Evolutionary conservation across 306 rosid genomes (phyloP).

Genomic region (Pterocarpus macrocarpus): DNA sequence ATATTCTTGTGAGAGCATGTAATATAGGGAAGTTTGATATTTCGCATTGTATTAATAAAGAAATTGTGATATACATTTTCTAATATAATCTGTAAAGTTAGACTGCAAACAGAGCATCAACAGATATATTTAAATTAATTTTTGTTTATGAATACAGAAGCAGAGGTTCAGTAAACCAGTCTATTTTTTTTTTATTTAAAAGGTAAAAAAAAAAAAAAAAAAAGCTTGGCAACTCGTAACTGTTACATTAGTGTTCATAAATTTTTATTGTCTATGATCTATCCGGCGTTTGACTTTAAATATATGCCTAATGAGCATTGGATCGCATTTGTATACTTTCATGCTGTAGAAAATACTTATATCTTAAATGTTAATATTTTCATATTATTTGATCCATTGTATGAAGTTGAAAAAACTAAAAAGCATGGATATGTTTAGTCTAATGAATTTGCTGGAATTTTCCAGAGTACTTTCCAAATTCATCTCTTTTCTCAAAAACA

Average conservation of each 20-base stretch:
- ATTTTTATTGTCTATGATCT: neutral
- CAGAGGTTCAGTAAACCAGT: neutral
- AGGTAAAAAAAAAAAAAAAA: neutral
- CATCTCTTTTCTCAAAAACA: neutral
- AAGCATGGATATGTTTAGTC: neutral
- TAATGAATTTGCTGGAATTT: neutral
- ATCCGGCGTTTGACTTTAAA: neutral
- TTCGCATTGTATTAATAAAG: neutral
- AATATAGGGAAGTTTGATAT: neutral
- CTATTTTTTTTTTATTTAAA: neutral
- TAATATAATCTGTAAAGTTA: neutral
- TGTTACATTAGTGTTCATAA: neutral
- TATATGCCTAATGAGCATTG: neutral
- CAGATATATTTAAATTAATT: neutral
- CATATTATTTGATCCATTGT: neutral
- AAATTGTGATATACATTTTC: too few relatives aligned
- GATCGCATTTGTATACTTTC: neutral
- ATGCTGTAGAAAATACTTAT: neutral
- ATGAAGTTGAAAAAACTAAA: neutral
- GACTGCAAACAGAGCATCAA: neutral
- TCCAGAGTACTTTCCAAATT: neutral
- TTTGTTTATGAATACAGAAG: neutral
- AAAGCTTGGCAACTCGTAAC: neutral
- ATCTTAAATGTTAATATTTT: neutral
- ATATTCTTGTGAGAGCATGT: slow-evolving; percentile 1